Evolutionary conservation across 2,329 filamentous ascomycete genomes (phyloP).

Genomic region (Aspergillus pseudoviridinutans): DNA sequence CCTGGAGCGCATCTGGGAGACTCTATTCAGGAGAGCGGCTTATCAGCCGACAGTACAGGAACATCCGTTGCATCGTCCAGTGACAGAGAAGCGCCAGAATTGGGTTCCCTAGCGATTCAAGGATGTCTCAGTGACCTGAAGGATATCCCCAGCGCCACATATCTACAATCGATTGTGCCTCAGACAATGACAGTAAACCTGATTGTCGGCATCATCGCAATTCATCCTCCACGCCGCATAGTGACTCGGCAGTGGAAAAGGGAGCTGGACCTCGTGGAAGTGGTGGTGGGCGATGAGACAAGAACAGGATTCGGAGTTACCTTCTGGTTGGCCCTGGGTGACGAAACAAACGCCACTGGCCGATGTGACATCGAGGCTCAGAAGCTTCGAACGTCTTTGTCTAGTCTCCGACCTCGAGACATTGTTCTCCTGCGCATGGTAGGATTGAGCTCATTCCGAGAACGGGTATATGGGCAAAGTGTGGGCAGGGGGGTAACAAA

Average conservation of each 20-base stretch:
- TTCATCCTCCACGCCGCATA: slow-evolving; percentile 64
- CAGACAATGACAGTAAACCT: slow-evolving; percentile 80
- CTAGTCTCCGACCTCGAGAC: slow-evolving; percentile 63
- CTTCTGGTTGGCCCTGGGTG: slow-evolving; percentile 66
- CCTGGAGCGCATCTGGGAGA: slow-evolving; percentile 18
- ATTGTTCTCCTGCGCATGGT: slow-evolving; percentile 77
- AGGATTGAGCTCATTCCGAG: slow-evolving; percentile 69
- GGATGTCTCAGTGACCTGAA: slow-evolving; percentile 60
- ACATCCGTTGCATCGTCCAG: slow-evolving; percentile 14
- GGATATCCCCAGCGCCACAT: slow-evolving; percentile 63
- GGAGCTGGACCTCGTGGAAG: slow-evolving; percentile 65
- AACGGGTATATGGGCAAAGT: slow-evolving; percentile 80
- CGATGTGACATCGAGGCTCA: slow-evolving; percentile 13
- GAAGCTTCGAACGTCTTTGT: slow-evolving; percentile 39
- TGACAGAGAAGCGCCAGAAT: slow-evolving; percentile 9
- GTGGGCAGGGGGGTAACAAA: slow-evolving; percentile 67
- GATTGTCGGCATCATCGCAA: slow-evolving; percentile 72
- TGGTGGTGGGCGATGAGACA: slow-evolving; percentile 82
- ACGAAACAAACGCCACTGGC: slow-evolving; percentile 9
- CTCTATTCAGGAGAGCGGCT: slow-evolving; percentile 23
- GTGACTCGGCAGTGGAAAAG: slow-evolving; percentile 54
- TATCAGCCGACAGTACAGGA: slow-evolving; percentile 16
- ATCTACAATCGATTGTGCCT: slow-evolving; percentile 65
- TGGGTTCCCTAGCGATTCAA: slow-evolving; percentile 30
- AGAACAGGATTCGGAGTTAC: slow-evolving; percentile 74